A percentile compares a stretch with the other conserved stretches of the same genome.
Evolutionary conservation across 805 yeast genomes (phyloP).

Genomic region (Pichia phayaonensis): DNA sequence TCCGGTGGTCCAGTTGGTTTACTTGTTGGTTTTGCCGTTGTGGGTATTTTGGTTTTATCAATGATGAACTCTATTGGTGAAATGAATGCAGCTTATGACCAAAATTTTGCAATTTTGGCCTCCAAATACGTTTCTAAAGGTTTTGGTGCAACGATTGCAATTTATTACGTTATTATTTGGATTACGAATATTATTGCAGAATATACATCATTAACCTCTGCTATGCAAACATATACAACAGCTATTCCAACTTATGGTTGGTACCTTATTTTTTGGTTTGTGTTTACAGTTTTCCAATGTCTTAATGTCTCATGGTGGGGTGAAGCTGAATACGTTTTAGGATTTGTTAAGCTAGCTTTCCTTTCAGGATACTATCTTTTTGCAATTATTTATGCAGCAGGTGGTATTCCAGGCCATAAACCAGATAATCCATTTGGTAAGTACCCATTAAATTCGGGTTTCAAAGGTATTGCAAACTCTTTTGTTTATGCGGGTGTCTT

Average conservation of each 20-base stretch:
- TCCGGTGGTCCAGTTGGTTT: conserved; percentile 49
- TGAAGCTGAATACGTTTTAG: conserved; percentile 48
- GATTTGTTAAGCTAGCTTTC: conserved; percentile 41
- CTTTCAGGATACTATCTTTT: conserved; percentile 44
- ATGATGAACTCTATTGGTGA: conserved; percentile 55
- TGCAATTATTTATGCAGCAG: conserved; percentile 38
- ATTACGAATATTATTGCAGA: conserved; percentile 47
- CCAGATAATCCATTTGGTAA: conserved; percentile 33
- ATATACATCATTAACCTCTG: conserved; percentile 45
- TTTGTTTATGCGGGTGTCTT: conserved; percentile 20
- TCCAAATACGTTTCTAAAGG: conserved; percentile 45
- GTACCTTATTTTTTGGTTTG: conserved; percentile 44
- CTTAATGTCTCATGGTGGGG: conserved; percentile 49
- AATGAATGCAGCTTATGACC: conserved; percentile 44
- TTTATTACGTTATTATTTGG: conserved; percentile 50
- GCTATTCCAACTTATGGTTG: conserved; percentile 49
- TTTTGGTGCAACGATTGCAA: conserved; percentile 49
- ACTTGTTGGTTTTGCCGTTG: conserved; percentile 40
- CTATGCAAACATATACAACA: conserved; percentile 43
- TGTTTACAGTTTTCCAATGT: conserved; percentile 42
- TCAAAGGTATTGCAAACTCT: conserved; percentile 22
- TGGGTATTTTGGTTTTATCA: conserved; percentile 44
- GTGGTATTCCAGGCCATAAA: conserved; percentile 30
- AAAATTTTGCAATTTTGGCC: conserved; percentile 46
- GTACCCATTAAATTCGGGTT: conserved; percentile 23